These are phyloP conservation scores for Talaromyces stipitatus DNA, from an alignment of 495 filamentous ascomycete species.

Conservation along the genomic window DNA sequence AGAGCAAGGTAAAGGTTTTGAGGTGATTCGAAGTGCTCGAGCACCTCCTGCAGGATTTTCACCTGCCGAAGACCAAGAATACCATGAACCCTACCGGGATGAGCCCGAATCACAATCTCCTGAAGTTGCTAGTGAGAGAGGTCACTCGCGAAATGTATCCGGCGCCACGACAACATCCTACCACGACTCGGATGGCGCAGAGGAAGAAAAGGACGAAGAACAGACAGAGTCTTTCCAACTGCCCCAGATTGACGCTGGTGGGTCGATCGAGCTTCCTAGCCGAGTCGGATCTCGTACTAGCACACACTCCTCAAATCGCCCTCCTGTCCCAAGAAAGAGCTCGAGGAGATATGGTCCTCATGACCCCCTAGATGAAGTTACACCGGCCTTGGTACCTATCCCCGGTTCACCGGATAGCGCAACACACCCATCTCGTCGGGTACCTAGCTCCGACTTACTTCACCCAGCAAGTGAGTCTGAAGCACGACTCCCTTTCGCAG, in stretches of 20 bases:
- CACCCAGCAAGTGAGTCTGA: slow-evolving; percentile 21
- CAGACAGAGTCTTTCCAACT: slow-evolving; percentile 32
- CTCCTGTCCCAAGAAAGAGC: slow-evolving; percentile 53
- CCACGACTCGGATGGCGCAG: slow-evolving; percentile 38
- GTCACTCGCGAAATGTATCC: slow-evolving; percentile 23
- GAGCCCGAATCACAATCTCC: slow-evolving; percentile 37
- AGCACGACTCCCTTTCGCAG: slow-evolving; percentile 52
- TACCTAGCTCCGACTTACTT: slow-evolving; percentile 14
- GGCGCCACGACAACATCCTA: slow-evolving; percentile 27
- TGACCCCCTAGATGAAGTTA: slow-evolving; percentile 5
- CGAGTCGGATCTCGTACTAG: slow-evolving; percentile 54
- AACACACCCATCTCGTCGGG: slow-evolving; percentile 4
- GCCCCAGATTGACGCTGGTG: slow-evolving; percentile 53
- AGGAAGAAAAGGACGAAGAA: slow-evolving; percentile 16
- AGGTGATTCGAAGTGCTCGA: slow-evolving; percentile 83
- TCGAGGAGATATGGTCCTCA: slow-evolving; percentile 44
- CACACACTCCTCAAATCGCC: slow-evolving; percentile 23
- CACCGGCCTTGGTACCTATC: slow-evolving; percentile 11
- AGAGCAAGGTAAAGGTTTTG: slow-evolving; percentile 88
- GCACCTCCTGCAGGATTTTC: slow-evolving; percentile 41
- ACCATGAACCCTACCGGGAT: slow-evolving; percentile 52
- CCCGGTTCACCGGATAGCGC: slow-evolving; percentile 14
- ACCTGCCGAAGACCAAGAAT: slow-evolving; percentile 27
- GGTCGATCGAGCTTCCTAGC: slow-evolving; percentile 57
- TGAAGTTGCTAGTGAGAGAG: slow-evolving; percentile 4